Conservation (phyloP, 495 filamentous ascomycete genomes). For the Aspergillus kassunensis region DNA sequence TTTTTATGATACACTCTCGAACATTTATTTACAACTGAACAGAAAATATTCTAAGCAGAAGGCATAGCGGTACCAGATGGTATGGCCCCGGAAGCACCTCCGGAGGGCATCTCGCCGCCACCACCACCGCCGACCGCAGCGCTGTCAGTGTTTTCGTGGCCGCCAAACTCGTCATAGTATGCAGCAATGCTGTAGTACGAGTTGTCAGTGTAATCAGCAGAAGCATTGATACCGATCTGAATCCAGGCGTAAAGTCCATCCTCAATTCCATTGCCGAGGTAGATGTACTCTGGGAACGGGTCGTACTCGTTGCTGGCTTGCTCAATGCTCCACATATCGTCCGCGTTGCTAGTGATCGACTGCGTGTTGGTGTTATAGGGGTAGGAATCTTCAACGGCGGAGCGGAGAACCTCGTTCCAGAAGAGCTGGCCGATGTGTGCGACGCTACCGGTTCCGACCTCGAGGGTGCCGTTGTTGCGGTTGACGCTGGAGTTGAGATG, state of each 20-base stretch:
- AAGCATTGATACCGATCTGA: slow-evolving; percentile 54
- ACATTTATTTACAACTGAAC: too few species aligned
- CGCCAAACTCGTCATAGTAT: slow-evolving; percentile 31
- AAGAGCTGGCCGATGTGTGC: slow-evolving; percentile 52
- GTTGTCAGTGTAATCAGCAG: slow-evolving; percentile 39
- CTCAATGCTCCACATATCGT: slow-evolving; percentile 32
- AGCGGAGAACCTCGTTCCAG: slow-evolving; percentile 57
- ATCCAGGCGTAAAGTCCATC: slow-evolving; percentile 56
- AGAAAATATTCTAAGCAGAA: slow-evolving; percentile 7
- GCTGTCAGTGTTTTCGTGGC: slow-evolving; percentile 28
- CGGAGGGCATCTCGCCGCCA: slow-evolving; percentile 17
- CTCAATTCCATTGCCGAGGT: slow-evolving; percentile 42
- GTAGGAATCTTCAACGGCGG: slow-evolving; percentile 48
- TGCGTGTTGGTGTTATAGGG: slow-evolving; percentile 57
- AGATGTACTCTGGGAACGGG: slow-evolving; percentile 38
- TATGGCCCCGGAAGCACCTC: slow-evolving; percentile 16
- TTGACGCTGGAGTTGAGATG: slow-evolving; percentile 44
- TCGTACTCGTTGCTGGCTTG: slow-evolving; percentile 32
- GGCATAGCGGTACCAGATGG: slow-evolving; percentile 10
- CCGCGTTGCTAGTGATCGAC: slow-evolving; percentile 44
- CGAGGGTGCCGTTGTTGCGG: slow-evolving; percentile 43
- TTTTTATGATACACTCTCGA: too few species aligned
- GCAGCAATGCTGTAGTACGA: slow-evolving; percentile 38
- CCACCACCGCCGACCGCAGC: slow-evolving; percentile 16
- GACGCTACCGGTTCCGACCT: slow-evolving; percentile 38